A percentile compares a stretch with the other conserved stretches of the same genome.
Evolutionary conservation across 1,284 basidiomycete species (phyloP).

Genomic region (Trichosporon sp.): DNA sequence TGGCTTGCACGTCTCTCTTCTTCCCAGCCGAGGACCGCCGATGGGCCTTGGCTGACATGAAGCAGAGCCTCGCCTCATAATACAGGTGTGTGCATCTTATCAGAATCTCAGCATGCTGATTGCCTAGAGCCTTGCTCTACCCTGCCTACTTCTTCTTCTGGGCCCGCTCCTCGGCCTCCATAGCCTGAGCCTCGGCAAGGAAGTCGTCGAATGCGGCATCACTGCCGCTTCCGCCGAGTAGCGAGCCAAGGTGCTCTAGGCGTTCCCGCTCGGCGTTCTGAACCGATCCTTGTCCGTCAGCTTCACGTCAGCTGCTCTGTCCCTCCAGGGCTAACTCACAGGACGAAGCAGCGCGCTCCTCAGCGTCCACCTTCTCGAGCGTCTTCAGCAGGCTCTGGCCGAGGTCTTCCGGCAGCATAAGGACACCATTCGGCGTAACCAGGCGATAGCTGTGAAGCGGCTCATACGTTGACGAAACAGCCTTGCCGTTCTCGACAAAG

Average conservation of each 20-base stretch:
- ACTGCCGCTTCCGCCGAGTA: not conserved
- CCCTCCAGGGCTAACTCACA: not conserved
- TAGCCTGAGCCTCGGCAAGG: not conserved
- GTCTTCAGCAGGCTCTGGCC: constrained; percentile 36
- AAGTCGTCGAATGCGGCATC: not conserved
- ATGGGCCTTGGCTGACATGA: not conserved
- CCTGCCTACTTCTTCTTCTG: not conserved
- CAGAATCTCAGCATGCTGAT: not conserved
- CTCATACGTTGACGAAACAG: constrained; percentile 43
- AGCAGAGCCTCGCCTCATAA: not conserved
- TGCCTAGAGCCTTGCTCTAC: not conserved
- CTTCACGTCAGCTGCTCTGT: not conserved
- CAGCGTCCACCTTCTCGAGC: constrained; percentile 30
- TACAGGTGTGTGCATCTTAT: not conserved
- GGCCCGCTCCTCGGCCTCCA: not conserved
- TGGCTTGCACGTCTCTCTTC: not conserved
- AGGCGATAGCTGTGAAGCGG: constrained; percentile 44
- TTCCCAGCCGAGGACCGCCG: too few species aligned
- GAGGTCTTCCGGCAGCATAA: constrained; percentile 41
- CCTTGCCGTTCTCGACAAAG: constrained; percentile 46
- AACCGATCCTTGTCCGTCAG: not conserved
- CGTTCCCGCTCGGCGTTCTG: not conserved
- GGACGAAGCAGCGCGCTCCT: constrained; percentile 19
- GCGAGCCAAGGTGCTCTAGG: not conserved
- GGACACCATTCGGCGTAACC: constrained; percentile 42